Percentiles rank a stretch among this genome's conserved stretches.
phyloP scores from a whole-genome alignment of 192 early-diverging fungal species.

The Coemansia sp. region DNA sequence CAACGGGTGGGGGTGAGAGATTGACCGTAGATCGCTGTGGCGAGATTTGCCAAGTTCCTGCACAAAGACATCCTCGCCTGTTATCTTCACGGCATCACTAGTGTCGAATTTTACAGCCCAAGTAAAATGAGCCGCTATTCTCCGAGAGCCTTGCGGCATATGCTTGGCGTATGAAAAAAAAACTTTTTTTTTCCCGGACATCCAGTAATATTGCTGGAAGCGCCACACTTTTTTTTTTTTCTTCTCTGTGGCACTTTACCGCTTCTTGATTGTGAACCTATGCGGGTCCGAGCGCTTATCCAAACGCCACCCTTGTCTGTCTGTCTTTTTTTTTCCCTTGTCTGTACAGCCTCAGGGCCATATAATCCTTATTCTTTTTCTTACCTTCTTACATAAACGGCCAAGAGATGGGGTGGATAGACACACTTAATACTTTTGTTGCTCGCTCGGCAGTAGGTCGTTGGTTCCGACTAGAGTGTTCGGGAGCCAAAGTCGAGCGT shows the following conservation, averaged over 20 bases:
- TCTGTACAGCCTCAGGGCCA: neutral
- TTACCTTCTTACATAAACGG: neutral
- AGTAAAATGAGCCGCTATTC: neutral
- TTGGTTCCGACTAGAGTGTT: conserved; percentile 67
- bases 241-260: neutral
- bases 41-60: neutral
- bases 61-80: neutral
- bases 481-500: conserved; percentile 60
- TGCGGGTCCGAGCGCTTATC: neutral
- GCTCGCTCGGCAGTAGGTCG: conserved; percentile 62
- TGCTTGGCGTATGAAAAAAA: neutral
- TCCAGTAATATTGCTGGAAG: neutral
- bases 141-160: neutral
- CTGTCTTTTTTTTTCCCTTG: too few species aligned
- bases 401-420: conserved; percentile 55
- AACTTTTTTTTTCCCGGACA: neutral
- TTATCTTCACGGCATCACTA: neutral
- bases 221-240: neutral
- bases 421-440: conserved; percentile 60
- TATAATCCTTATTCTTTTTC: neutral
- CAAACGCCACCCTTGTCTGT: neutral
- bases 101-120: neutral
- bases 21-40: neutral
- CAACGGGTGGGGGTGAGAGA: neutral
- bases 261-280: neutral